These are phyloP conservation scores for Allium sativum DNA, from an alignment of 106 monocot species.

Conservation along the genomic window DNA sequence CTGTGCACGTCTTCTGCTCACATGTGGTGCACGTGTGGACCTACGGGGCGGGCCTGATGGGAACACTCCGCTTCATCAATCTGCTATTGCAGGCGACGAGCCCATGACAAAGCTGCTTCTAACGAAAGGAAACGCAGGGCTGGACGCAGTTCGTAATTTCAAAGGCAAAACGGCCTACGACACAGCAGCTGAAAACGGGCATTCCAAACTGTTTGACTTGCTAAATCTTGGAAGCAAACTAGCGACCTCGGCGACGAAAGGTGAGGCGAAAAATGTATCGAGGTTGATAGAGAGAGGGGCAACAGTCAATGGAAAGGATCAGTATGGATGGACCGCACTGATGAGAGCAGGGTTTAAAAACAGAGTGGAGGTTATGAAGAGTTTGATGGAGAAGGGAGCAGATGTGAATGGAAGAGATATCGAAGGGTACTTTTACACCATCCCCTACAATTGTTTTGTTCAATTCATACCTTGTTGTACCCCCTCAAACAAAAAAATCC, in stretches of 20 bases:
- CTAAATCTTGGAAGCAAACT: constrained; percentile 19
- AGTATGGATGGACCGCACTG: constrained; percentile 50
- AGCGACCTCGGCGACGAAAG: constrained; percentile 31
- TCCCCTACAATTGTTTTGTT: too few species aligned
- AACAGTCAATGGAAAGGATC: constrained; percentile 25
- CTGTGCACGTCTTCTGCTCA: constrained; percentile 23
- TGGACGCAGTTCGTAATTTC: constrained; percentile 17
- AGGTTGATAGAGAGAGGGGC: constrained; percentile 28
- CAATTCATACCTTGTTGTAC: too few species aligned
- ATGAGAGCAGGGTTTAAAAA: constrained; percentile 54
- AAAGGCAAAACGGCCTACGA: constrained; percentile 37
- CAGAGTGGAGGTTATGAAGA: constrained; percentile 19
- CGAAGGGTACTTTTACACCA: constrained; percentile 12
- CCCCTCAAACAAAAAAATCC: too few species aligned
- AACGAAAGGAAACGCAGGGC: constrained; percentile 13
- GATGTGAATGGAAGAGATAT: constrained; percentile 26
- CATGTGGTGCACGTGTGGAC: constrained; percentile 22
- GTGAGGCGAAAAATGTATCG: constrained; percentile 11
- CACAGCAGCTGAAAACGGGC: constrained; percentile 27
- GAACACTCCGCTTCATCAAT: constrained; percentile 28
- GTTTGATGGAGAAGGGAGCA: constrained; percentile 28
- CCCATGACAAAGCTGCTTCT: constrained; percentile 20
- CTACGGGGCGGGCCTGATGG: constrained; percentile 27
- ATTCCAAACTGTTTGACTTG: constrained; percentile 19
- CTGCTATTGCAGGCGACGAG: constrained; percentile 35